Evolutionary conservation across 768 basidiomycete genomes (phyloP), one percentile per base, ranked within the genome.

Genomic region (Mycena epipterygia): DNA sequence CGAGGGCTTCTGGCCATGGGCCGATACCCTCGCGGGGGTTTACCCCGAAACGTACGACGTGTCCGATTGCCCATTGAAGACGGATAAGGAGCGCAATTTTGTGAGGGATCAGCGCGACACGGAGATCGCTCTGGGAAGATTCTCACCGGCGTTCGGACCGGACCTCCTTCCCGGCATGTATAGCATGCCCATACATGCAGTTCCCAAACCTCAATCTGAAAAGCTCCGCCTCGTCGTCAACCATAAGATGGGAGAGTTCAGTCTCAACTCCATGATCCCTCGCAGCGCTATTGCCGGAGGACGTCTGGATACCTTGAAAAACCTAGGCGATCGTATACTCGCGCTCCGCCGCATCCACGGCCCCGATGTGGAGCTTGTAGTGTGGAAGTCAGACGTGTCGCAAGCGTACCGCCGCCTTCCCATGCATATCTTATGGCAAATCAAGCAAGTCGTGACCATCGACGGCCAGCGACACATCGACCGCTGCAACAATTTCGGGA

Each of bases 1-100:
- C 0, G 72, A 83, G 2, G 86, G 87, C 1, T 87, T 87, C 71
- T 88, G 86, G 86, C 87, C 86, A 0, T 83, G 67, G 63, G 82
- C 82, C 0, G 67, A 81, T 19, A 81, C 80, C 7, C 56, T 52
- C 44, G 29, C 70, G 25, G 59, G 51, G 2, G 66, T 27, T 5
- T 76, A 75, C 32, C 82, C 79, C 21, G 56, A 41, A 11, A 78
- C 74, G 0, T 70, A 70, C 27, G 80, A 83, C 49, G 75, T 67
- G 44, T 77, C 78, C 12, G 23, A 48, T 56, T 72, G 55, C 35
- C 72, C 71, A 0, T 70, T 76, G 2, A 73, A 68, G 16, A 60
- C 64, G 39, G 65, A 70, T 21, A 64, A 71, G 1, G 72, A 82
- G 55, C 41, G 30, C 5, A 35, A 39, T 0, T 84, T 84, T 30